A percentile compares a stretch with the other conserved stretches of the same genome.
These are phyloP conservation scores for Alternaria infectoria DNA, from an alignment of 2,329 filamentous ascomycete species.

Conservation along the genomic window DNA sequence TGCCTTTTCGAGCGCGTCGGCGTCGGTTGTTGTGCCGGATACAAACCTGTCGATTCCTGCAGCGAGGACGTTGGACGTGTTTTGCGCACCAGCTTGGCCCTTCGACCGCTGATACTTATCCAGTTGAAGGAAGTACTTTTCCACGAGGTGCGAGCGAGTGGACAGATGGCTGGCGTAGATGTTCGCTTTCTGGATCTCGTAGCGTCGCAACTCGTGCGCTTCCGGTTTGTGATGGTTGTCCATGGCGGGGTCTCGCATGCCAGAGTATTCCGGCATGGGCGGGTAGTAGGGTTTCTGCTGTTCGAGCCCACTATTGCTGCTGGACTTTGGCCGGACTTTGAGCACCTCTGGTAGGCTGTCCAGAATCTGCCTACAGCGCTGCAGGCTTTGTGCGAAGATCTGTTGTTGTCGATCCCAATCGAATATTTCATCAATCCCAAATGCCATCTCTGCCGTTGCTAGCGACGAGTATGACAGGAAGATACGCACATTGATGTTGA, in stretches of 20 bases:
- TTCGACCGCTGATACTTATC: conserved; percentile 64
- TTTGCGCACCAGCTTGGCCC: conserved; percentile 52
- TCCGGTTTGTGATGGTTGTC: conserved; percentile 33
- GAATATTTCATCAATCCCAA: conserved; percentile 77
- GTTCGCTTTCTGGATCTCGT: conserved; percentile 91
- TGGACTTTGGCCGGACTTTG: conserved; percentile 59
- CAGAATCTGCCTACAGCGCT: conserved; percentile 72
- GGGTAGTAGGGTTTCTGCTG: conserved; percentile 45
- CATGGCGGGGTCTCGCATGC: conserved; percentile 34
- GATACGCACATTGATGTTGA: conserved; percentile 78
- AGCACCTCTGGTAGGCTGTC: conserved; percentile 73
- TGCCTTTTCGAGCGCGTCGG: conserved; percentile 62
- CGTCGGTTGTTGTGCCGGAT: conserved; percentile 17
- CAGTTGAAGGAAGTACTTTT: conserved; percentile 80
- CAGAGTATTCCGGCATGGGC: conserved; percentile 44
- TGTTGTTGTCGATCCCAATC: conserved; percentile 79
- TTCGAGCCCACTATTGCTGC: conserved; percentile 33
- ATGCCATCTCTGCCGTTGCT: conserved; percentile 80
- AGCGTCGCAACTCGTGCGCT: conserved; percentile 54
- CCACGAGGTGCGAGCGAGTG: conserved; percentile 83
- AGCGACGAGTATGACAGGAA: conserved; percentile 82
- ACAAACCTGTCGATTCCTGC: conserved; percentile 41
- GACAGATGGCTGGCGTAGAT: conserved; percentile 82
- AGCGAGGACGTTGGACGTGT: conserved; percentile 28
- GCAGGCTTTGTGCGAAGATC: conserved; percentile 73